Percentiles rank a stretch among this genome's conserved stretches.
phyloP scores from a whole-genome alignment of 2,329 filamentous ascomycete genomes.

The Sphaerulina musiva region DNA sequence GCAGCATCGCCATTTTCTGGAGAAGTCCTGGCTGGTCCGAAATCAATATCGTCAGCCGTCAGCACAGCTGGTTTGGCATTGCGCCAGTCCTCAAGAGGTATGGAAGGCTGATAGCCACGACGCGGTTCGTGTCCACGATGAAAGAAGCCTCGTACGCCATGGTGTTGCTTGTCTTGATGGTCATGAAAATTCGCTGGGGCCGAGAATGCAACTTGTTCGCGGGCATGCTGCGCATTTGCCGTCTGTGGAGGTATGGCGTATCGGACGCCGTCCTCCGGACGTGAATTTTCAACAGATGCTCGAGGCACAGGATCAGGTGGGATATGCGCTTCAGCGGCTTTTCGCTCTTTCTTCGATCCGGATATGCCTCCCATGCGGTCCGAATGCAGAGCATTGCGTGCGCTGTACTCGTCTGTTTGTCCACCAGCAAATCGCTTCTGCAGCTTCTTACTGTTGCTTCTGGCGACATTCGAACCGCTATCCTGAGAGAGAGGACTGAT shows the following conservation, averaged over 20 bases:
- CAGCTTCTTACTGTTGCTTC: slow-evolving; percentile 34
- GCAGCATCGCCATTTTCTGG: slow-evolving; percentile 35
- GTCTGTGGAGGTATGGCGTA: slow-evolving; percentile 36
- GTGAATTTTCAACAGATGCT: slow-evolving; percentile 18
- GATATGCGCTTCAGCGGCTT: slow-evolving; percentile 33
- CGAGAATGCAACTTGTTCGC: slow-evolving; percentile 40
- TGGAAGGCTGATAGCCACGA: slow-evolving; percentile 49
- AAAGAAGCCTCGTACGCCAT: slow-evolving; percentile 35
- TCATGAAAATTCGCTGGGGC: slow-evolving; percentile 18
- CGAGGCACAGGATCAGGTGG: slow-evolving; percentile 33
- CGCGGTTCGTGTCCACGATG: slow-evolving; percentile 42
- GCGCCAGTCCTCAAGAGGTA: slow-evolving; percentile 54
- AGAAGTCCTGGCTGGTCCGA: slow-evolving; percentile 27
- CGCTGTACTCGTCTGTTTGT: slow-evolving; percentile 11
- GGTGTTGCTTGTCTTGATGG: slow-evolving; percentile 28
- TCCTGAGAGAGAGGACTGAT: slow-evolving; percentile 20
- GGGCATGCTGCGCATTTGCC: slow-evolving; percentile 32
- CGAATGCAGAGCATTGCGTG: slow-evolving; percentile 35
- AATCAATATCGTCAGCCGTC: slow-evolving; percentile 39
- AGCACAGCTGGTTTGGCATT: slow-evolving; percentile 37
- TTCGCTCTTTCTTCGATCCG: slow-evolving; percentile 25
- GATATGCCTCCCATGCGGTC: slow-evolving; percentile 32
- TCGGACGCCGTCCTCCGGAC: slow-evolving; percentile 21
- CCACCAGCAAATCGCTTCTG: slow-evolving; percentile 22
- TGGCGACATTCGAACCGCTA: slow-evolving; percentile 15